phyloP scores from a whole-genome alignment of 805 yeast species.

The Candida silvicultrix region DNA sequence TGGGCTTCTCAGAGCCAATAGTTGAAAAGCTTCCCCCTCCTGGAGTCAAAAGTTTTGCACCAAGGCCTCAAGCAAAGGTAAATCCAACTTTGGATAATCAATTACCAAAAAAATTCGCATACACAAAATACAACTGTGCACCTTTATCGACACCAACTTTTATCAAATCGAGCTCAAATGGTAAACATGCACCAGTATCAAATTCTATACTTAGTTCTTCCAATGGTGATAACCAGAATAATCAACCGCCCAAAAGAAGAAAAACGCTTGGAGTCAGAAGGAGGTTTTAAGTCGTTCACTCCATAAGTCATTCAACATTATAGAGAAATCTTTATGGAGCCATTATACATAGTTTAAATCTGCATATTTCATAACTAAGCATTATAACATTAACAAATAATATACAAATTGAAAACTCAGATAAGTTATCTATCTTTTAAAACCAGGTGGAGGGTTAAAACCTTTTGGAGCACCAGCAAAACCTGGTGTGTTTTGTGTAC shows the following conservation, averaged over 20 bases:
- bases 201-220: neutral
- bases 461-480: conserved; percentile 30
- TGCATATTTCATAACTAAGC: neutral
- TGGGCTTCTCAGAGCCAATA: too few species aligned
- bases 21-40: neutral
- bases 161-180: neutral
- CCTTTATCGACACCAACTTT: too few species aligned
- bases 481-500: conserved; percentile 24
- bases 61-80: neutral
- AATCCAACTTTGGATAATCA: too few species aligned
- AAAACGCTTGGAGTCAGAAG: neutral
- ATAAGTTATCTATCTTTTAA: conserved; percentile 17
- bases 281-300: too few species aligned
- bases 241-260: neutral
- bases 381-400: neutral
- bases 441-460: conserved; percentile 44
- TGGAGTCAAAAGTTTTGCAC: neutral
- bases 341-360: too few species aligned
- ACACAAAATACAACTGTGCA: neutral
- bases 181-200: neutral
- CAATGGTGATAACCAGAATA: neutral
- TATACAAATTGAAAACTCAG: neutral
- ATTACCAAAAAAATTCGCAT: too few species aligned
- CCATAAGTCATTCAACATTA: too few species aligned
- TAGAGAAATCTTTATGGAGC: too few species aligned